Conservation (phyloP, 192 early-diverging fungal species). For the Coemansia sp. region DNA sequence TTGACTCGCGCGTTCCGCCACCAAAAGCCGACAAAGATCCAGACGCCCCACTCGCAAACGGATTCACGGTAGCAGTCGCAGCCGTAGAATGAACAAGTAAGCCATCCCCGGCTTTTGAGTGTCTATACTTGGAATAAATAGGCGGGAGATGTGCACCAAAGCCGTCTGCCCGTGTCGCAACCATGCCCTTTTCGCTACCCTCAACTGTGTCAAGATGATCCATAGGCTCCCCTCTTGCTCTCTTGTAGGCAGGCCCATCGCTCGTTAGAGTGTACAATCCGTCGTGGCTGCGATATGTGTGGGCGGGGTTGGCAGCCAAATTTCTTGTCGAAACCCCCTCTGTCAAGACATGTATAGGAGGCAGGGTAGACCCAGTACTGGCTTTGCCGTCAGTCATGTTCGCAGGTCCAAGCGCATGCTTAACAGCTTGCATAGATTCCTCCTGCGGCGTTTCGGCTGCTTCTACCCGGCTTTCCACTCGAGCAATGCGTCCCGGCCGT, state of each 20-base stretch:
- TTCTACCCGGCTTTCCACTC: neutral
- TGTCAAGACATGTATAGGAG: constrained; percentile 6
- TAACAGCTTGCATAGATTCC: neutral
- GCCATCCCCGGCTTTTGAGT: neutral
- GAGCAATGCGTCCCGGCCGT: neutral
- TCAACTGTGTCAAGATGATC: neutral
- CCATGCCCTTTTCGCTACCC: neutral
- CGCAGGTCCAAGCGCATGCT: neutral
- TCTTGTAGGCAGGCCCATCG: neutral
- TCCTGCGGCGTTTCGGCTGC: neutral
- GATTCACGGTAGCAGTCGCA: neutral
- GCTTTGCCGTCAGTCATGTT: neutral
- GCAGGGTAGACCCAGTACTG: neutral
- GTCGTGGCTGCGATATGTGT: neutral
- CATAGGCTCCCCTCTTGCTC: neutral
- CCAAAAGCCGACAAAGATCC: neutral
- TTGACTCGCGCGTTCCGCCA: constrained; percentile 20
- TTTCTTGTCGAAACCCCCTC: neutral
- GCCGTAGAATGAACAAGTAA: neutral
- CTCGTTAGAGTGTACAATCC: neutral
- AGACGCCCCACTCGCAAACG: neutral
- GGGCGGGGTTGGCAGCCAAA: too few relatives aligned
- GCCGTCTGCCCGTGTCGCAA: neutral
- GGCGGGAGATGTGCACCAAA: constrained; percentile 3
- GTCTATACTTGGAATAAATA: neutral